phyloP scores from a whole-genome alignment of 192 early-diverging fungal species.

The Cetraspora pellucida region DNA sequence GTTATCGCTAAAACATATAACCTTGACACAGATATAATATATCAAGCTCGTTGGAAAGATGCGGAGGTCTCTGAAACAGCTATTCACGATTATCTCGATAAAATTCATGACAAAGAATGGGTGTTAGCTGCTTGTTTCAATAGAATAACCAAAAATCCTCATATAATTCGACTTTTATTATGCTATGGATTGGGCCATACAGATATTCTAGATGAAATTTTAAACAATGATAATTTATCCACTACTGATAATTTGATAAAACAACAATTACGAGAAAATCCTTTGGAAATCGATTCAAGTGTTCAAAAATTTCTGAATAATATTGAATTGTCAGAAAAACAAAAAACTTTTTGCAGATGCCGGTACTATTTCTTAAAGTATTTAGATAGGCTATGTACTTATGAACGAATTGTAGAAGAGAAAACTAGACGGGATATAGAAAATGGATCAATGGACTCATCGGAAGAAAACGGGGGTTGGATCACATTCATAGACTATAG shows the following conservation, averaged over 20 bases:
- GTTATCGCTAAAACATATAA: constrained; percentile 53
- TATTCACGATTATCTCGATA: constrained; percentile 46
- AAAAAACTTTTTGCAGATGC: constrained; percentile 49
- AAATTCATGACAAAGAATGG: constrained; percentile 63
- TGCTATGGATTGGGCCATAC: constrained; percentile 58
- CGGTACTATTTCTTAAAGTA: constrained; percentile 62
- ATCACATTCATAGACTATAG: constrained; percentile 26
- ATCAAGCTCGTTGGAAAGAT: constrained; percentile 62
- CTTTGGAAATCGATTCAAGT: constrained; percentile 1
- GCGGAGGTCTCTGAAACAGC: constrained; percentile 42
- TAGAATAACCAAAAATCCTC: constrained; percentile 36
- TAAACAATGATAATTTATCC: constrained; percentile 29
- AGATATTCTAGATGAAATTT: constrained; percentile 45
- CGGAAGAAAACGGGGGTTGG: constrained; percentile 5
- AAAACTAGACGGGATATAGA: constrained; percentile 26
- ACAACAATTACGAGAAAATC: constrained; percentile 32
- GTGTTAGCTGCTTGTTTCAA: constrained; percentile 57
- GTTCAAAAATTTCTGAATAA: constrained; percentile 4
- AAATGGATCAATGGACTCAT: not conserved
- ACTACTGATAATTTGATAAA: constrained; percentile 38
- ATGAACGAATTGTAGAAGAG: constrained; percentile 50
- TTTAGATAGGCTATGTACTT: constrained; percentile 64
- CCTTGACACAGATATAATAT: constrained; percentile 61
- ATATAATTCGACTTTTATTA: constrained; percentile 47
- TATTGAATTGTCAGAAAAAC: constrained; percentile 36